phyloP scores from a whole-genome alignment of 768 basidiomycete genomes.

The Leccinum fibrillosum region DNA sequence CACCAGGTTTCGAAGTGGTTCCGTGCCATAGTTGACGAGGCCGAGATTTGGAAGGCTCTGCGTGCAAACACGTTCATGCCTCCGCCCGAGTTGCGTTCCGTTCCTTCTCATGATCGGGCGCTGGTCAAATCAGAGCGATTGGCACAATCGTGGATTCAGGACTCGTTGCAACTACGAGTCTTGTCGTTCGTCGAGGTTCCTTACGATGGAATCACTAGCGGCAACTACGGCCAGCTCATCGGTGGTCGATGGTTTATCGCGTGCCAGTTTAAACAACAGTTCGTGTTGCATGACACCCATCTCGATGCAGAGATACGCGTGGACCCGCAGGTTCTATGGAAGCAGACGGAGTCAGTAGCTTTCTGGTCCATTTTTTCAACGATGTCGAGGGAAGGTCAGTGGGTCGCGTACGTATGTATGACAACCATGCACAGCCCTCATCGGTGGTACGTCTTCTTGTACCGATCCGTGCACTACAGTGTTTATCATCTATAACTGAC shows the following conservation, averaged over 20 bases:
- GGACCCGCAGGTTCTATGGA: not conserved
- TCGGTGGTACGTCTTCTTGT: too few relatives aligned
- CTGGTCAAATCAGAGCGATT: not conserved
- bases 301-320: not conserved
- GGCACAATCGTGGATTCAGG: not conserved
- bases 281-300: slow-evolving; percentile 1
- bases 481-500: too few relatives aligned
- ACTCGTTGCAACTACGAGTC: not conserved
- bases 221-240: not conserved
- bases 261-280: not conserved
- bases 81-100: not conserved
- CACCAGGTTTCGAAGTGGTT: slow-evolving; percentile 1
- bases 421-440: not conserved
- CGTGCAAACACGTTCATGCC: not conserved
- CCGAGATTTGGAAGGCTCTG: not conserved
- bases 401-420: not conserved
- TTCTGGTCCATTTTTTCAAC: not conserved
- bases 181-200: not conserved
- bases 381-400: not conserved
- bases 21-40: not conserved
- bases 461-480: too few relatives aligned
- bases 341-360: not conserved
- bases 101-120: not conserved
- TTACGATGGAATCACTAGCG: not conserved
- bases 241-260: slow-evolving; percentile 4